These are phyloP conservation scores for Trypethelium eluteriae DNA, from an alignment of 495 filamentous ascomycete species.

Conservation along the genomic window DNA sequence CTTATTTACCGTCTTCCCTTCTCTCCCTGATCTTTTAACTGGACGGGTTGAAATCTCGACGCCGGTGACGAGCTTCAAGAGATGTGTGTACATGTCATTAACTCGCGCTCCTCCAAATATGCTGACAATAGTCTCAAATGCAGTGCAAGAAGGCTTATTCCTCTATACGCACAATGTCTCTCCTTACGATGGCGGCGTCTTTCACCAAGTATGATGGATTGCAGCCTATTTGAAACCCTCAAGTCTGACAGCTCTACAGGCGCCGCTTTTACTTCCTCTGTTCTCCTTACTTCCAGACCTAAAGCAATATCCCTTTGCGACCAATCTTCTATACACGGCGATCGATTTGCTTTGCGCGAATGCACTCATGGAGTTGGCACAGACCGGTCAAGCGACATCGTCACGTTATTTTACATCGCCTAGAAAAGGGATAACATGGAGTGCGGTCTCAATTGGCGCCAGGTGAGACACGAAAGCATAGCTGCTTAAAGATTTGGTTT, in stretches of 20 bases:
- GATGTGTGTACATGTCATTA: no score
- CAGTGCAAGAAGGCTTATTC: conserved; percentile 94
- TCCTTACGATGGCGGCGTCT: conserved; percentile 95
- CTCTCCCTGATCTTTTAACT: conserved; percentile 75
- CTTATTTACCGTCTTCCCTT: conserved; percentile 73
- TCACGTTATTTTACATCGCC: conserved; percentile 69
- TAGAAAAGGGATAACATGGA: conserved; percentile 70
- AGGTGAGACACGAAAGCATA: conserved; percentile 44
- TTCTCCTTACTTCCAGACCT: conserved; percentile 77
- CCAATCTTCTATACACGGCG: conserved; percentile 69
- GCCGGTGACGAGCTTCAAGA: conserved; percentile 94
- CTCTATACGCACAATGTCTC: conserved; percentile 94
- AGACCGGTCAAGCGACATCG: conserved; percentile 66
- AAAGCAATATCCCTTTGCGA: conserved; percentile 56
- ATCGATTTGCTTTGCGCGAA: conserved; percentile 77
- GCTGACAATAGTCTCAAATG: background rate
- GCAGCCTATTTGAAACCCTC: background rate
- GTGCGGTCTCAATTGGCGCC: conserved; percentile 67
- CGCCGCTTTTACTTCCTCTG: conserved; percentile 81
- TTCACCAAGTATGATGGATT: conserved; percentile 61
- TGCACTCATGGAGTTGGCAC: conserved; percentile 74
- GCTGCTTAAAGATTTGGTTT: no score
- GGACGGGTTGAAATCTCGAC: conserved; percentile 94
- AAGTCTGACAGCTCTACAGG: conserved; percentile 38
- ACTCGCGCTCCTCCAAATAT: no score